Conservation (phyloP, 2,329 filamentous ascomycete genomes). For the Fusarium sp. region DNA sequence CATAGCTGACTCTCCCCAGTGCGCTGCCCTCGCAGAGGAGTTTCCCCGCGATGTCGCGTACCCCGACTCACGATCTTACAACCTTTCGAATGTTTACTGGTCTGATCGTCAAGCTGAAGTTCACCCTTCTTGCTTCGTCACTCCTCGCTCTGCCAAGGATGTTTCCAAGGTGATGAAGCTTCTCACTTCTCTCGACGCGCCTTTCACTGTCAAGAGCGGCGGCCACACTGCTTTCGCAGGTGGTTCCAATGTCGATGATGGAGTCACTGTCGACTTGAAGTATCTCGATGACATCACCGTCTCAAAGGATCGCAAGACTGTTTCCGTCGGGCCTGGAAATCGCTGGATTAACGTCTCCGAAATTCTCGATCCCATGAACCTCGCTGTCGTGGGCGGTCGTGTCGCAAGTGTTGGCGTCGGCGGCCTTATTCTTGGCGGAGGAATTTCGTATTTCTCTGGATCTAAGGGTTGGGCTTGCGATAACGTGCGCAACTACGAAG, state of each 20-base stretch:
- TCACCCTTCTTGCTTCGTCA: constrained; percentile 7
- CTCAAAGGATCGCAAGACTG: constrained; percentile 12
- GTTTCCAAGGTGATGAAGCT: constrained; percentile 4
- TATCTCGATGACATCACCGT: constrained; percentile 47
- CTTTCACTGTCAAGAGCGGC: constrained; percentile 63
- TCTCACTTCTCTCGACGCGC: neutral
- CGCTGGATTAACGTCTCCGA: constrained; percentile 22
- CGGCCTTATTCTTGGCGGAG: constrained; percentile 52
- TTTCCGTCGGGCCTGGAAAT: constrained; percentile 21
- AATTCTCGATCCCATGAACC: neutral
- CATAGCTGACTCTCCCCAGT: neutral
- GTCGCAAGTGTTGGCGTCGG: constrained; percentile 48
- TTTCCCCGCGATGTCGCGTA: neutral
- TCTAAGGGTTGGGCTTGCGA: constrained; percentile 60
- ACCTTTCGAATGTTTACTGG: constrained; percentile 15
- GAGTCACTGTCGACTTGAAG: constrained; percentile 58
- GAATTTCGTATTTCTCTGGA: constrained; percentile 53
- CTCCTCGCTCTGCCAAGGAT: neutral
- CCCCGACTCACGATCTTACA: constrained; percentile 1
- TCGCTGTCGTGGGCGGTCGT: constrained; percentile 18
- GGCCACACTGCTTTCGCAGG: constrained; percentile 61
- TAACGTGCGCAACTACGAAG: constrained; percentile 57
- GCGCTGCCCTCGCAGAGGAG: neutral
- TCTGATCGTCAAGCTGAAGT: constrained; percentile 18
- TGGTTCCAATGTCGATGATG: constrained; percentile 54